Evolutionary conservation across 208 protist species (phyloP).

Genomic region (Acanthamoeba sp.): DNA sequence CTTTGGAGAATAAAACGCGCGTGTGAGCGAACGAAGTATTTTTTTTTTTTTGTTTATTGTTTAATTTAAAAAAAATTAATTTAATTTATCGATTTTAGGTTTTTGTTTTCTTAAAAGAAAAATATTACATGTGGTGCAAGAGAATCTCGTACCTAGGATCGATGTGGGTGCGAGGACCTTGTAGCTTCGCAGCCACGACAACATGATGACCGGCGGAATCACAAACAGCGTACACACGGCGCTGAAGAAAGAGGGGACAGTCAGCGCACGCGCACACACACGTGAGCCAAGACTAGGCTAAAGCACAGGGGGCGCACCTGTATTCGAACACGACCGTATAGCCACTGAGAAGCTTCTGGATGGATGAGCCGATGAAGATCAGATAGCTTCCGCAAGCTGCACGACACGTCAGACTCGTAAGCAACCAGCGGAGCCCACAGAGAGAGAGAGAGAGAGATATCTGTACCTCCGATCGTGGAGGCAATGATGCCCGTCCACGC

Average conservation of each 20-base stretch:
- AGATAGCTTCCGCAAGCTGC: conserved; percentile 54
- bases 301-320: neutral
- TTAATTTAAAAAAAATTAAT: no score
- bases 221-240: conserved; percentile 38
- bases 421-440: no score
- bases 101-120: neutral
- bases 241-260: neutral
- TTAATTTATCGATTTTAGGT: no score
- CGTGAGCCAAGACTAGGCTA: neutral
- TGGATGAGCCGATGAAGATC: conserved; percentile 51
- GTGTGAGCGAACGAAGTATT: no score
- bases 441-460: neutral
- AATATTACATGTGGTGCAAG: no score
- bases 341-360: neutral
- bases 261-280: neutral
- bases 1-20: neutral
- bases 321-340: conserved; percentile 31
- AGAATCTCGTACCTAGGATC: conserved; percentile 6
- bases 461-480: conserved; percentile 5
- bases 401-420: neutral
- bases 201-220: conserved; percentile 1
- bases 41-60: no score
- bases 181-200: conserved; percentile 54
- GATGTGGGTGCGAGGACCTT: conserved; percentile 33
- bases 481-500: conserved; percentile 52